phyloP scores from a whole-genome alignment of 2,329 filamentous ascomycete genomes.

The Fusarium chuoi region DNA sequence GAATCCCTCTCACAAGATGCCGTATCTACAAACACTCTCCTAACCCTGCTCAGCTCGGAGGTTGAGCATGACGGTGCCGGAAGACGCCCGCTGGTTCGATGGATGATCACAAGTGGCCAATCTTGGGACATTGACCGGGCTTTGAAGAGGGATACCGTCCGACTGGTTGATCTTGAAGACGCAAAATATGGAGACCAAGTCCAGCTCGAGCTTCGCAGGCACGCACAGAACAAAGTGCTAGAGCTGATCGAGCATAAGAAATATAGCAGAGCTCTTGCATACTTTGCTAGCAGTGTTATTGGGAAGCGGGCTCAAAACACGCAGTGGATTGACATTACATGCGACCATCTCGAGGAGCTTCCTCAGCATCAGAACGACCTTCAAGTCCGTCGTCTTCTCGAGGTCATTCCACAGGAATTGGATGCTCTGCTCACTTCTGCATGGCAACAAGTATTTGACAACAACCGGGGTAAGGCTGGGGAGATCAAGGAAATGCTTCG shows the following conservation, averaged over 20 bases:
- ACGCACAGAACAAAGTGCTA: constrained; percentile 51
- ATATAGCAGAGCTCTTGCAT: constrained; percentile 55
- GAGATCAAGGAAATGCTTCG: constrained; percentile 56
- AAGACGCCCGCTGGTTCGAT: constrained; percentile 41
- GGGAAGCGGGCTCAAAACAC: constrained; percentile 55
- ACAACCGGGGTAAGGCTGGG: constrained; percentile 47
- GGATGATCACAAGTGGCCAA: constrained; percentile 54
- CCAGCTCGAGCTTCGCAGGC: constrained; percentile 29
- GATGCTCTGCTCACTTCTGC: constrained; percentile 50
- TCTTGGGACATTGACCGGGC: constrained; percentile 15
- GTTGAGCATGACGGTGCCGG: constrained; percentile 5
- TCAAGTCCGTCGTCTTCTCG: constrained; percentile 51
- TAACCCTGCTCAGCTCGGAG: constrained; percentile 8
- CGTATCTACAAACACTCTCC: constrained; percentile 17
- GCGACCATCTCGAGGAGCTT: constrained; percentile 53
- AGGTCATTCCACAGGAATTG: constrained; percentile 53
- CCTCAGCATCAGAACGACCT: constrained; percentile 52
- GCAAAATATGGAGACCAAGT: constrained; percentile 33
- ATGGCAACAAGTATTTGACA: constrained; percentile 51
- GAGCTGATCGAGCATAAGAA: constrained; percentile 49
- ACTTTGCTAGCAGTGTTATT: constrained; percentile 55
- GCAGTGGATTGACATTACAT: constrained; percentile 57
- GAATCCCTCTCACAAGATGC: constrained; percentile 51
- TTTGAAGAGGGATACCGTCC: constrained; percentile 3
- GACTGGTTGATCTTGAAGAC: constrained; percentile 32